Evolutionary conservation across 2,329 filamentous ascomycete genomes (phyloP).

Genomic region (Microascus cirrosus): DNA sequence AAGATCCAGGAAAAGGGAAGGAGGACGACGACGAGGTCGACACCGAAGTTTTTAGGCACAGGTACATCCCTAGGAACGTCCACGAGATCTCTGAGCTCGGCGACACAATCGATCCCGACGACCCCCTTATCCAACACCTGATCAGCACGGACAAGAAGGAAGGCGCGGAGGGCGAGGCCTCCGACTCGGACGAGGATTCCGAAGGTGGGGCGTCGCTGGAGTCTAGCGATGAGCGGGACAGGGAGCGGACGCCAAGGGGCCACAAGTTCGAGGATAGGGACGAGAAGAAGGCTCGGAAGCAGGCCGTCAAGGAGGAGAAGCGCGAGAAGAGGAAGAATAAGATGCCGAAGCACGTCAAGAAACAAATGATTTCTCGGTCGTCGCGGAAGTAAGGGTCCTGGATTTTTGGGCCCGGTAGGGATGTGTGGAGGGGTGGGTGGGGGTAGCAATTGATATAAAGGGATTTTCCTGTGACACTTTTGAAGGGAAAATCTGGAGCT

Average conservation of each 20-base stretch:
- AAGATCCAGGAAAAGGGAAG: conserved; percentile 28
- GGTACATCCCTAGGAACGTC: conserved; percentile 92
- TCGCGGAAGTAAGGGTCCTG: conserved; percentile 55
- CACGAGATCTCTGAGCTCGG: conserved; percentile 81
- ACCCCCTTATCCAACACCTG: conserved; percentile 28
- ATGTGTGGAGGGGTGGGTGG: not conserved
- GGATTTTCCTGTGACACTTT: no score
- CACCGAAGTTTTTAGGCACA: conserved; percentile 86
- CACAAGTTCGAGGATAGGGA: conserved; percentile 89
- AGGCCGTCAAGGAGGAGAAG: conserved; percentile 82
- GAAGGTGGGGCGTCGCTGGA: conserved; percentile 26
- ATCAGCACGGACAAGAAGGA: conserved; percentile 58
- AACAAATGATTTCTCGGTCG: conserved; percentile 60
- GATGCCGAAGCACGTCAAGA: conserved; percentile 94
- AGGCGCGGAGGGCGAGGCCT: conserved; percentile 37
- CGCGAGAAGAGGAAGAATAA: conserved; percentile 87
- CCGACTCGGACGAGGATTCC: conserved; percentile 26
- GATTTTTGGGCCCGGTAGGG: conserved; percentile 6
- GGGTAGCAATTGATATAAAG: no score
- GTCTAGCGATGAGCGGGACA: conserved; percentile 34
- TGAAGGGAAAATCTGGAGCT: not conserved
- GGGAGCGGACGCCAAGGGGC: conserved; percentile 57
- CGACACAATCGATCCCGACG: conserved; percentile 65
- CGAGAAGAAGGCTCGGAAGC: conserved; percentile 69
- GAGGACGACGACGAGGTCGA: conserved; percentile 59